Evolutionary conservation across 1,139 yeast genomes (phyloP), one percentile per base, ranked within the genome.

Genomic region (Suhomyces kunorum): DNA sequence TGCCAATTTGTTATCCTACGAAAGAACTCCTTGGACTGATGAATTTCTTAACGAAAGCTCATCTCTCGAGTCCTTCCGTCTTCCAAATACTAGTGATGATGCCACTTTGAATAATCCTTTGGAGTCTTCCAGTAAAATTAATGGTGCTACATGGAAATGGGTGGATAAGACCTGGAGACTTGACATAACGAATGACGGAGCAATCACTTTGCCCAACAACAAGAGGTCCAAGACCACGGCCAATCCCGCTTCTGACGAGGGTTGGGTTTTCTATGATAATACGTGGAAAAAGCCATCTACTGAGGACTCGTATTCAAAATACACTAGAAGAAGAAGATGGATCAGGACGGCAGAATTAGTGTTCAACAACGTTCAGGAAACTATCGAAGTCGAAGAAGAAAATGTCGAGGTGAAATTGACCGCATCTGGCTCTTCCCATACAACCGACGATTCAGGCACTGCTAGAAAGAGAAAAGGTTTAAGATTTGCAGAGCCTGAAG

Each of bases 21-120:
- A 92, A 62, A 77, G 98, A 56, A 81, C 96, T 0, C 85, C 97
- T 2, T 92, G 97, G 97, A 90, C 98, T 0, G 98, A 92, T 61
- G 97, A 90, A 61, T 89, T 89, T 55, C 71, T 89, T 46, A 90
- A 90, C 59, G 96, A 89, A 56, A 78, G 90, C 1, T 80, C 85
- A 4, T 73, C 90, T 5, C 83, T 90, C 17, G 92, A 84, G 6
- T 64, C 75, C 17, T 92, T 90, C 63, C 78, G 81, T 57, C 69
- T 92, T 41, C 98, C 98, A 2, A 87, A 83, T 47, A 77, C 86
- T 3, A 43, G 43, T 19, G 67, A 65, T 28, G 63, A 61, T 38
- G 58, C 56, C 38, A 54, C 59, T 40, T 58, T 59, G 45, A 49
- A 61, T 39, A 63, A 61, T 36, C 72, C 66, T 31, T 51, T 55